Evolutionary conservation across 2,329 filamentous ascomycete species (phyloP).

Genomic region (Talaromyces sp.): DNA sequence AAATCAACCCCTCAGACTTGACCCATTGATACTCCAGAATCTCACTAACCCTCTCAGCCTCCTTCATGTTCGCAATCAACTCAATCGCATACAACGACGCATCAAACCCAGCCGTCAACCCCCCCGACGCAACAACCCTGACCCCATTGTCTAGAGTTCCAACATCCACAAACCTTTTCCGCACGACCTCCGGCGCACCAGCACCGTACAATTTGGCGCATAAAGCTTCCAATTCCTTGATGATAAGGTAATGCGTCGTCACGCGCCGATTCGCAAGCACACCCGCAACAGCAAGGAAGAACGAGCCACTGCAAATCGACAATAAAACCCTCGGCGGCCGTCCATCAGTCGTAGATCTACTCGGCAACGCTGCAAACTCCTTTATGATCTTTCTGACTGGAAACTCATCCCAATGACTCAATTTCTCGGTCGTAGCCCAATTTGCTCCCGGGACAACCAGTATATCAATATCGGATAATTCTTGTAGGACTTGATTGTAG

Average conservation of each 20-base stretch:
- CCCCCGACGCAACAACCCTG: constrained; percentile 12
- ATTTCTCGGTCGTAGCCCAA: background rate
- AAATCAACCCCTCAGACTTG: background rate
- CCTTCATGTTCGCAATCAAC: background rate
- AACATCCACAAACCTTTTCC: constrained; percentile 10
- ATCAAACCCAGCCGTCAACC: constrained; percentile 13
- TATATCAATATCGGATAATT: background rate
- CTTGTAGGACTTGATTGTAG: background rate
- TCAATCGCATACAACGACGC: constrained; percentile 11
- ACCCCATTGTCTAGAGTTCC: constrained; percentile 11
- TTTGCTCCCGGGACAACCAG: background rate
- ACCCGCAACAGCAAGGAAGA: constrained; percentile 14
- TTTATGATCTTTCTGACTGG: background rate
- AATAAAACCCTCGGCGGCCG: constrained; percentile 1
- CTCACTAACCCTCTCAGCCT: constrained; percentile 2
- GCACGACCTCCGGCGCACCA: background rate
- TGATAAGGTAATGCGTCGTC: constrained; percentile 10
- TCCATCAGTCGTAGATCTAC: background rate
- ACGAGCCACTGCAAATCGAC: constrained; percentile 16
- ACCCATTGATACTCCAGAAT: background rate
- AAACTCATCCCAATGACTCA: background rate
- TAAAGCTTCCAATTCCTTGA: constrained; percentile 3
- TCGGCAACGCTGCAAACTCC: constrained; percentile 1
- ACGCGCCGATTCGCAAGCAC: background rate
- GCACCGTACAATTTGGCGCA: constrained; percentile 1